These are phyloP conservation scores for Pseudonitzschia delicatissima DNA, from an alignment of 108 stramenopile species.

Conservation along the genomic window DNA sequence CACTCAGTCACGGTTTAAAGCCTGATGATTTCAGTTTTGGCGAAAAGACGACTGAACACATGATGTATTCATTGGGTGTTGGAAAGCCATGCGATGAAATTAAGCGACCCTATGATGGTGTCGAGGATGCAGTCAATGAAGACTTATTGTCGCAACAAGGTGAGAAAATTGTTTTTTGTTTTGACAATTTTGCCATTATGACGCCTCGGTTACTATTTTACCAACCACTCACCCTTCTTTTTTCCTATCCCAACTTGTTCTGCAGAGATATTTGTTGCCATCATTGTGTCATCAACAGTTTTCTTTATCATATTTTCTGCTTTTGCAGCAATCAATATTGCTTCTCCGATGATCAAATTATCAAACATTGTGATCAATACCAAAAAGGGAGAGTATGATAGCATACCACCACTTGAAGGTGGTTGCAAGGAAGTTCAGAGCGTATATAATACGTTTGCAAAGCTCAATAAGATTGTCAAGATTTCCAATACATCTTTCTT, in stretches of 20 bases:
- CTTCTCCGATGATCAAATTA: constrained; percentile 1
- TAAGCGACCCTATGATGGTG: neutral
- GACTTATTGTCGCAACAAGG: neutral
- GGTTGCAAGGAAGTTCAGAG: constrained; percentile 9
- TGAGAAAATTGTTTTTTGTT: neutral
- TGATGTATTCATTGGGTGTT: constrained; percentile 35
- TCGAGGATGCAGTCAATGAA: constrained; percentile 6
- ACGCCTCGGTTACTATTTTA: no score
- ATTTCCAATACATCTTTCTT: constrained; percentile 49
- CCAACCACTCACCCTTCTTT: neutral
- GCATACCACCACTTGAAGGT: constrained; percentile 2
- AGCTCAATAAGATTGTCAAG: constrained; percentile 39
- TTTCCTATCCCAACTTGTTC: neutral
- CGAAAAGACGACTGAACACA: constrained; percentile 4
- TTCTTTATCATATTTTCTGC: neutral
- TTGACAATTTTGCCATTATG: no score
- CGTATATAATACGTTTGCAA: constrained; percentile 10
- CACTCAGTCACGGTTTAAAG: constrained; percentile 11
- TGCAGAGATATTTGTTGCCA: constrained; percentile 2
- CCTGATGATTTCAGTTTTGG: constrained; percentile 27
- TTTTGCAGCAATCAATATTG: neutral
- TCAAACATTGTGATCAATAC: neutral
- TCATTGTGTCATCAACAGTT: neutral
- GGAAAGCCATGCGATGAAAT: constrained; percentile 15
- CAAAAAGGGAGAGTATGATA: neutral